Conservation (phyloP, 257 asterid species). For the Solanum pennellii region DNA sequence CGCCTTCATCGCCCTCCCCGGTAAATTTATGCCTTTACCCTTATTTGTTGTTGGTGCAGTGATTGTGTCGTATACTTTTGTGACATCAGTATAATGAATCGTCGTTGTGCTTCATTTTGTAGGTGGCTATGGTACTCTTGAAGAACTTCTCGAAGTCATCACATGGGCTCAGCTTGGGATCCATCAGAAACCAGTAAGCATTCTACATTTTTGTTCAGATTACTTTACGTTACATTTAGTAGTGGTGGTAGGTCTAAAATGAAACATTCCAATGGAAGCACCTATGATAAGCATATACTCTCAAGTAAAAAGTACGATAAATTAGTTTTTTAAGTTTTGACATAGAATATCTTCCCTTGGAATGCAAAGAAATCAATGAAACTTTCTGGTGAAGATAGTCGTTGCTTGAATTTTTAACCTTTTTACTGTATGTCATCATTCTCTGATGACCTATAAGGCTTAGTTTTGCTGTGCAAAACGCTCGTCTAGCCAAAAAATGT, state of each 20-base stretch:
- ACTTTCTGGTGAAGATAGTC: neutral
- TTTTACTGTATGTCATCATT: neutral
- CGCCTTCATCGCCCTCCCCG: constrained; percentile 96
- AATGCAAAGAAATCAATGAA: neutral
- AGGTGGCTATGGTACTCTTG: constrained; percentile 99
- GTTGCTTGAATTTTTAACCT: neutral
- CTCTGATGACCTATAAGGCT: neutral
- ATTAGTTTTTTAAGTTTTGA: neutral
- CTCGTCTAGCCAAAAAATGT: neutral
- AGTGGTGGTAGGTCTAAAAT: neutral
- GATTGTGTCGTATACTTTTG: neutral
- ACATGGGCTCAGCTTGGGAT: constrained; percentile 99
- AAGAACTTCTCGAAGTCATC: constrained; percentile 92
- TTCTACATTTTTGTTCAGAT: neutral
- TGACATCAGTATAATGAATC: too few species aligned
- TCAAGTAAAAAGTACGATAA: neutral
- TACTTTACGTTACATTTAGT: neutral
- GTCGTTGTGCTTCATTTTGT: neutral
- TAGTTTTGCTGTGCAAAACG: neutral
- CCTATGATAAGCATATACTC: neutral
- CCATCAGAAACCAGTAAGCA: constrained; percentile 77
- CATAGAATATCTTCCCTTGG: neutral
- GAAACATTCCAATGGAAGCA: neutral
- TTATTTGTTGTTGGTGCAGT: neutral
- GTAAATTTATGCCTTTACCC: constrained; percentile 8